Base-by-base conservation (phyloP, 2,329 filamentous ascomycete species). In the Talaromyces sp. region DNA sequence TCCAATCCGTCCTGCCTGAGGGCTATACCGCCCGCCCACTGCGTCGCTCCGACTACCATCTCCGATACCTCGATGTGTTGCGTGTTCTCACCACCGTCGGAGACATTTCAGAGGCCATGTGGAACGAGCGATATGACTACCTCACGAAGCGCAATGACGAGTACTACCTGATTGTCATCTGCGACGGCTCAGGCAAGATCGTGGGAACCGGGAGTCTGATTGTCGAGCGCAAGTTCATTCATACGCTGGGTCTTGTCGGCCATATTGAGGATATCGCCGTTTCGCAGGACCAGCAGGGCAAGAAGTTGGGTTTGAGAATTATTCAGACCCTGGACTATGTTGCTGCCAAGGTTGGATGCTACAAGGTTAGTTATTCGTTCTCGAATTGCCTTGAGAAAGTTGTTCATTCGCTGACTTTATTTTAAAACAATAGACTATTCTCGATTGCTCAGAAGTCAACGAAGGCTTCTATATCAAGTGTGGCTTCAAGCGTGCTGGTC, bases 181-280 rank as follows among this genome's bases (percentile, higher is more conserved):
- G 92, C 72, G 90, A 98, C 73, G 85, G 77, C 32, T 80, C 84
- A 58, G 78, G 78, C 54, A 82, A 82, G 65, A 86, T 98, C 57
- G 95, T 98, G n/a, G 93, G 91, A 28, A 96, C 92, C 0, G 95
- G 95, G 1, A 90, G 90, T 39, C 78, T 98, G 76, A 85, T 98
- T 67, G 91, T 96, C 55, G 95, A 99, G 85, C 86, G 89, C 78
- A 98, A 98, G 79, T 81, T 81, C 64, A 80, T 81, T 54, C 78
- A 80, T 62, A 71, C 73, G 15, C 71, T 80, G 51, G 78, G 78
- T 6, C 67, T 75, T 68, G 93, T 97, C 28, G 95, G 93, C 13
- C 95, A 98, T 78, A 97, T 98, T 77, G 95, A 98, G 77, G 95
- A 99, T 74, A 97, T 99, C 74, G 93, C 93, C 19, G 93, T 99